Conservation (phyloP, 2,329 filamentous ascomycete genomes). For the Colletotrichum sp. region DNA sequence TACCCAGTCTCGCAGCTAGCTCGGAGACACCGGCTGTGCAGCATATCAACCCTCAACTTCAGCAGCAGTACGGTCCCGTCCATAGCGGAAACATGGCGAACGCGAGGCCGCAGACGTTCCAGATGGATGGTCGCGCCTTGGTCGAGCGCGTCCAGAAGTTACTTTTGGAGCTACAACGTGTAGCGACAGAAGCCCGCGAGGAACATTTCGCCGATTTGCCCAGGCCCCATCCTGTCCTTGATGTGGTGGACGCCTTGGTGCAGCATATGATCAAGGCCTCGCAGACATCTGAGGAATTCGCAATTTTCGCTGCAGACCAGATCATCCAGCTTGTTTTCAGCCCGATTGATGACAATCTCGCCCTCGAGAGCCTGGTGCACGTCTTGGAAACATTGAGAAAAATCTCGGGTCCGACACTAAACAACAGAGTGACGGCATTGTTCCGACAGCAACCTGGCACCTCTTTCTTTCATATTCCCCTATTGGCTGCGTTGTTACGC, state of each 20-base stretch:
- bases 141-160: conserved; percentile 63
- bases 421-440: conserved; percentile 58
- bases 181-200: conserved; percentile 58
- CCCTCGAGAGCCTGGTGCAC: conserved; percentile 67
- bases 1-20: conserved; percentile 64
- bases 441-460: conserved; percentile 63
- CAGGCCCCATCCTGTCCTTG: conserved; percentile 63
- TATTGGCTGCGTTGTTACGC: conserved; percentile 61
- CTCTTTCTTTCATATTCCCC: conserved; percentile 60
- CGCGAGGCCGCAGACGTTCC: conserved; percentile 53
- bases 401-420: conserved; percentile 60
- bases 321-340: conserved; percentile 63
- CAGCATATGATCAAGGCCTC: conserved; percentile 68
- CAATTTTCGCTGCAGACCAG: conserved; percentile 63
- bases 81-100: conserved; percentile 51
- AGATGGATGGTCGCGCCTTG: conserved; percentile 57
- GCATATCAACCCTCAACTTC: conserved; percentile 57
- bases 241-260: conserved; percentile 66
- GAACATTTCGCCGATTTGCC: conserved; percentile 66
- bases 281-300: conserved; percentile 65
- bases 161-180: conserved; percentile 60
- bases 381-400: conserved; percentile 66
- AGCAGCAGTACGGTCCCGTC: conserved; percentile 60
- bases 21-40: conserved; percentile 61
- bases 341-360: conserved; percentile 58